Percentiles rank a stretch among this genome's conserved stretches.
Conservation (phyloP, 1,284 basidiomycete genomes). For the Microbotryum violaceum region DNA sequence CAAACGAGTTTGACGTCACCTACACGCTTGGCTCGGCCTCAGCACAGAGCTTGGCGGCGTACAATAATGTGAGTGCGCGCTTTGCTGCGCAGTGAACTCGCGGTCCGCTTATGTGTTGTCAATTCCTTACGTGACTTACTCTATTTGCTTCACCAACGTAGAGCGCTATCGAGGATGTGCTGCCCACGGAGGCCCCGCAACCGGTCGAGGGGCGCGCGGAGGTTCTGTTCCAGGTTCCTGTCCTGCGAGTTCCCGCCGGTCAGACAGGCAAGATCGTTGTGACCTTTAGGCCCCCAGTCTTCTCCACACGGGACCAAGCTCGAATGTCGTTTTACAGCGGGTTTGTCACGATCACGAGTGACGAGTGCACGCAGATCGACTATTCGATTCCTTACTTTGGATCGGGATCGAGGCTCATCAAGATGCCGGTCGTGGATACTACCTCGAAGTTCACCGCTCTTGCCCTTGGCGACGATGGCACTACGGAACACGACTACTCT, state of each 20-base stretch:
- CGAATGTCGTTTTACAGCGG: slow-evolving; percentile 31
- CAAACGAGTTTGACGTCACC: slow-evolving; percentile 1
- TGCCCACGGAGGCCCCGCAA: slow-evolving; percentile 8
- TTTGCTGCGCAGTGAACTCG: too few relatives aligned
- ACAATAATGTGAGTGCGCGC: too few relatives aligned
- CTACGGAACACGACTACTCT: too few relatives aligned
- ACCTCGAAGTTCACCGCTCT: too few relatives aligned
- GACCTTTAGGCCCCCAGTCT: slow-evolving; percentile 9
- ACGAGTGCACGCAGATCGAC: too few relatives aligned
- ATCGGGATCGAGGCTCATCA: slow-evolving; percentile 14
- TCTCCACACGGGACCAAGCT: neutral
- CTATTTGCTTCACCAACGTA: neutral
- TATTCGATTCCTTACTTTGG: slow-evolving; percentile 29
- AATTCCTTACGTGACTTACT: too few relatives aligned
- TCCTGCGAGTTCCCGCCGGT: slow-evolving; percentile 4
- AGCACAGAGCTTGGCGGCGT: slow-evolving; percentile 10
- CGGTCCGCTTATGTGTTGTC: too few relatives aligned
- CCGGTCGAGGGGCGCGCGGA: too few relatives aligned
- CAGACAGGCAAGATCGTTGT: neutral
- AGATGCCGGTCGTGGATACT: slow-evolving; percentile 16
- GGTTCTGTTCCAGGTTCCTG: too few relatives aligned
- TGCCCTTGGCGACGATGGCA: too few relatives aligned
- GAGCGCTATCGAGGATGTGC: slow-evolving; percentile 11
- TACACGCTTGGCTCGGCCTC: slow-evolving; percentile 7
- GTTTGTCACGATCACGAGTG: slow-evolving; percentile 13